These are phyloP conservation scores for Hemisphaericaspora nanyangensis DNA, from an alignment of 805 yeast genomes.

Conservation along the genomic window DNA sequence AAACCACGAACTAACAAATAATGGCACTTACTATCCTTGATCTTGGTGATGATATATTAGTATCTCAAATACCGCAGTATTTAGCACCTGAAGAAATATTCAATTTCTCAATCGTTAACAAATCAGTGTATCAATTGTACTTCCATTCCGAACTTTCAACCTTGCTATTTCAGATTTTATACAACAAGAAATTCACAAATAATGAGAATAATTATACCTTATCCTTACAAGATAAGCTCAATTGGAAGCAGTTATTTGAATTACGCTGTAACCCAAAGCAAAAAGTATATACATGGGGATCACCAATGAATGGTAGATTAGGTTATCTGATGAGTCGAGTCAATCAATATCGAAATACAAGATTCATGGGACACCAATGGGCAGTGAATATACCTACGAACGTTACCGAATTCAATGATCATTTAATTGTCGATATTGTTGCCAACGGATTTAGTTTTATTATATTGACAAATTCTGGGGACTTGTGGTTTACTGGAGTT, in stretches of 20 bases:
- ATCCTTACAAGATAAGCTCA: constrained; percentile 27
- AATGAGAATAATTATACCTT: constrained; percentile 41
- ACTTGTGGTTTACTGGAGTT: constrained; percentile 51
- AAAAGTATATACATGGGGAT: constrained; percentile 51
- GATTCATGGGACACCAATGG: constrained; percentile 14
- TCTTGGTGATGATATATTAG: constrained; percentile 40
- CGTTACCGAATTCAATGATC: constrained; percentile 31
- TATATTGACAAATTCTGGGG: constrained; percentile 52
- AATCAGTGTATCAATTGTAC: constrained; percentile 26
- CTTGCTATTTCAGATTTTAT: constrained; percentile 23
- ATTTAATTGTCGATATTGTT: constrained; percentile 42
- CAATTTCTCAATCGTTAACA: constrained; percentile 36
- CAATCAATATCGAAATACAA: constrained; percentile 17
- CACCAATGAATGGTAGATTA: constrained; percentile 39
- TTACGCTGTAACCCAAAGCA: constrained; percentile 32
- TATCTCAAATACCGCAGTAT: constrained; percentile 27
- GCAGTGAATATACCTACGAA: constrained; percentile 37
- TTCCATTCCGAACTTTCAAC: constrained; percentile 32
- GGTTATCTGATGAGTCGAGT: constrained; percentile 36
- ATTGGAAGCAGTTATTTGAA: constrained; percentile 50
- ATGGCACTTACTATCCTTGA: constrained; percentile 12
- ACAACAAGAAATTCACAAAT: constrained; percentile 40
- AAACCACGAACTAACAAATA: too few species aligned
- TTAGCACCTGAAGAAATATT: constrained; percentile 38
- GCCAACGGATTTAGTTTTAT: constrained; percentile 68